These are phyloP conservation scores for Orbilia blumenaviensis DNA, from an alignment of 2,329 filamentous ascomycete genomes.

Conservation along the genomic window DNA sequence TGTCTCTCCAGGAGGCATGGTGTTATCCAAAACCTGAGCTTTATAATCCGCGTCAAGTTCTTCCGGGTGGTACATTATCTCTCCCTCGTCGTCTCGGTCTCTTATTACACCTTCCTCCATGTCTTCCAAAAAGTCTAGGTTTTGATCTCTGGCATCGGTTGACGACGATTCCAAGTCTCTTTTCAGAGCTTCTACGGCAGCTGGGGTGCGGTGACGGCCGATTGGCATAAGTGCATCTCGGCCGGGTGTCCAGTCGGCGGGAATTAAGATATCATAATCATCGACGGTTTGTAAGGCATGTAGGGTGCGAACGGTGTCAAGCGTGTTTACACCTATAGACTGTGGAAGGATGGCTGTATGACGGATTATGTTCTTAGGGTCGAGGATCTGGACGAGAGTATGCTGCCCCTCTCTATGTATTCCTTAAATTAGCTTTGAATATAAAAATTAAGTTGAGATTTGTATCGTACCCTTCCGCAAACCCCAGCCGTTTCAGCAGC, in stretches of 20 bases:
- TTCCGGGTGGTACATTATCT: background rate
- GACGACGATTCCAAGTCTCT: background rate
- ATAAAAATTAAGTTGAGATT: background rate
- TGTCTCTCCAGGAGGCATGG: slow-evolving; percentile 45
- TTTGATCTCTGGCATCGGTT: background rate
- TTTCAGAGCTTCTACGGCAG: slow-evolving; percentile 17
- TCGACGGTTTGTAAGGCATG: slow-evolving; percentile 43
- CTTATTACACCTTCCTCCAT: slow-evolving; percentile 1
- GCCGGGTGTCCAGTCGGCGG: slow-evolving; percentile 38
- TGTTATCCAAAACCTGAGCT: slow-evolving; percentile 16
- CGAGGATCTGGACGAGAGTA: slow-evolving; percentile 34
- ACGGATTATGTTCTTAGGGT: slow-evolving; percentile 32
- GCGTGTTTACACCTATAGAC: slow-evolving; percentile 31
- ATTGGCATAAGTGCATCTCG: slow-evolving; percentile 39
- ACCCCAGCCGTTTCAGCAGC: slow-evolving; percentile 21
- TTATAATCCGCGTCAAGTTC: slow-evolving; percentile 21
- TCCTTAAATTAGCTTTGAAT: background rate
- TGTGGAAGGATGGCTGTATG: slow-evolving; percentile 25
- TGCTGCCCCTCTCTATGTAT: slow-evolving; percentile 1
- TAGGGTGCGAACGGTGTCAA: slow-evolving; percentile 35
- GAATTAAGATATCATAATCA: slow-evolving; percentile 44
- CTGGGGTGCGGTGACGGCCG: slow-evolving; percentile 2
- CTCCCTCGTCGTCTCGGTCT: slow-evolving; percentile 38
- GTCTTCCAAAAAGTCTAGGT: background rate
- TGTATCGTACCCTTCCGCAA: slow-evolving; percentile 11